A percentile compares a stretch with the other conserved stretches of the same genome.
phyloP scores from a whole-genome alignment of 352 stramenopile genomes.

The Phytopythium montanum region DNA sequence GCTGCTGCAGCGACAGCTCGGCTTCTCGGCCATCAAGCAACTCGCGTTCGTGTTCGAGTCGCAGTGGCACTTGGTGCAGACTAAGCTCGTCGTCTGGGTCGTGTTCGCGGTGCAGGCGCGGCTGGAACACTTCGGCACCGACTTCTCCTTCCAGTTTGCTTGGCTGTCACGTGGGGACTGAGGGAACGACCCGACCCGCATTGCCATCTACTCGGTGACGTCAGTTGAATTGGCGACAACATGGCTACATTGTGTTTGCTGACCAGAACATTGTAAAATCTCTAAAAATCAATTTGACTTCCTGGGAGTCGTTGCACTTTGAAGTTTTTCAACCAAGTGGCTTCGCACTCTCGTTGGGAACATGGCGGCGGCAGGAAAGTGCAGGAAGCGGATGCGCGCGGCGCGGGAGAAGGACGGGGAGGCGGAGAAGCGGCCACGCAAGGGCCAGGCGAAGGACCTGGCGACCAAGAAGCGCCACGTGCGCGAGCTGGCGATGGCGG shows the following conservation, averaged over 20 bases:
- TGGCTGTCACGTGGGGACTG: slow-evolving; percentile 14
- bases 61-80: slow-evolving; percentile 32
- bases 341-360: neutral
- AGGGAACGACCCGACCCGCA: neutral
- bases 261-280: no score
- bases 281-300: slow-evolving; percentile 2
- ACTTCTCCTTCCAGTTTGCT: slow-evolving; percentile 27
- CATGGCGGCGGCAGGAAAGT: slow-evolving; percentile 9
- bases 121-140: slow-evolving; percentile 19
- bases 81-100: slow-evolving; percentile 31
- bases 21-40: slow-evolving; percentile 19
- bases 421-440: neutral
- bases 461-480: slow-evolving; percentile 76
- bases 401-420: neutral
- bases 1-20: slow-evolving; percentile 19
- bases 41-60: slow-evolving; percentile 30
- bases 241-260: no score
- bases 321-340: slow-evolving; percentile 2
- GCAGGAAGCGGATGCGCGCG: slow-evolving; percentile 22
- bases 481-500: slow-evolving; percentile 50
- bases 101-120: slow-evolving; percentile 16
- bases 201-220: neutral
- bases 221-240: no score
- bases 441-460: slow-evolving; percentile 19
- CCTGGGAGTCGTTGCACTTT: slow-evolving; percentile 13